Evolutionary conservation across 805 yeast species (phyloP).

Genomic region (Kluyveromyces wickerhamii): DNA sequence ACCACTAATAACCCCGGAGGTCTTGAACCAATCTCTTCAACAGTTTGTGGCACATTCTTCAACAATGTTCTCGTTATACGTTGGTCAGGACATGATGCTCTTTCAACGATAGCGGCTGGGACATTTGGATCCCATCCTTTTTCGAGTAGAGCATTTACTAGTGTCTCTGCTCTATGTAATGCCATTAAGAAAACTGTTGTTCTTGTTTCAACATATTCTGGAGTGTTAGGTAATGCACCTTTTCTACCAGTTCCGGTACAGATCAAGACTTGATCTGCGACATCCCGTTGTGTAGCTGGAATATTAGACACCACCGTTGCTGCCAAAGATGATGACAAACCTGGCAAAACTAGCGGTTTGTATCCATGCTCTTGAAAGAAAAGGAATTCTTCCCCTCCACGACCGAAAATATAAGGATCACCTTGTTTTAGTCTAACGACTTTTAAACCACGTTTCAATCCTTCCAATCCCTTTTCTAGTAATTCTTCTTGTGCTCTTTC

Average conservation of each 20-base stretch:
- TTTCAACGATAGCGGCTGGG: slow-evolving; percentile 81
- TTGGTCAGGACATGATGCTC: slow-evolving; percentile 93
- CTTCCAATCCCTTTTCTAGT: slow-evolving; percentile 60
- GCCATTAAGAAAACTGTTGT: slow-evolving; percentile 90
- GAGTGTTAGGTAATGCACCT: slow-evolving; percentile 72
- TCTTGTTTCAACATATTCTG: slow-evolving; percentile 61
- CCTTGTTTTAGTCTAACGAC: slow-evolving; percentile 93
- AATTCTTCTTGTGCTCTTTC: slow-evolving; percentile 87
- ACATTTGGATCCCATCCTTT: slow-evolving; percentile 59
- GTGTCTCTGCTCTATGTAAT: slow-evolving; percentile 53
- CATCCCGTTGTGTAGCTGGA: slow-evolving; percentile 88
- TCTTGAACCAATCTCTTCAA: slow-evolving; percentile 70
- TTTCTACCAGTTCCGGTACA: slow-evolving; percentile 93
- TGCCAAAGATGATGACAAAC: slow-evolving; percentile 82
- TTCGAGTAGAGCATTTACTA: slow-evolving; percentile 45
- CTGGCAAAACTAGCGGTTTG: slow-evolving; percentile 71
- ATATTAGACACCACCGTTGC: slow-evolving; percentile 77
- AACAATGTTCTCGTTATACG: slow-evolving; percentile 71
- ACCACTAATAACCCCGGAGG: slow-evolving; percentile 89
- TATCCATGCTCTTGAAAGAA: slow-evolving; percentile 64
- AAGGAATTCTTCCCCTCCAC: slow-evolving; percentile 88
- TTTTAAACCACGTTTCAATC: slow-evolving; percentile 54
- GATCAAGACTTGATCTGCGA: slow-evolving; percentile 84
- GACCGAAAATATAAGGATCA: slow-evolving; percentile 91
- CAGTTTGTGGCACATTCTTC: slow-evolving; percentile 58